These are phyloP conservation scores for Penicillium flavigenum DNA, from an alignment of 495 filamentous ascomycete genomes.

Conservation along the genomic window DNA sequence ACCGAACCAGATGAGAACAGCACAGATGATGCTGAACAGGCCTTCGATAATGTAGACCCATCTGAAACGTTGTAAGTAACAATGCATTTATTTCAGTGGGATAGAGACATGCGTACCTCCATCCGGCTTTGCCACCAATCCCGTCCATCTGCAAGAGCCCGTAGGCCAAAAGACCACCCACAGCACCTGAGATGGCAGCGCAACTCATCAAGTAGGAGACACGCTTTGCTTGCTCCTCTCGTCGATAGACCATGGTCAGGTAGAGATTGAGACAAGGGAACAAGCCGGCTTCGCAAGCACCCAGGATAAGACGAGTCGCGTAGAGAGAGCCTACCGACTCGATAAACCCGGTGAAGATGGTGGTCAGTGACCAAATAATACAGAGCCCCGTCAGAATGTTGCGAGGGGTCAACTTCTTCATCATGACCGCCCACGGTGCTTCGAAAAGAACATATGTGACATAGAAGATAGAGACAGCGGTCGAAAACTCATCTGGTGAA, in stretches of 20 bases:
- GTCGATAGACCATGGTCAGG: slow-evolving; percentile 50
- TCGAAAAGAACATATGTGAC: slow-evolving; percentile 52
- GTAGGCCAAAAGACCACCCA: slow-evolving; percentile 48
- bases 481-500: slow-evolving; percentile 44
- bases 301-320: slow-evolving; percentile 61
- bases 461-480: slow-evolving; percentile 52
- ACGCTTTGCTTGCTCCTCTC: slow-evolving; percentile 46
- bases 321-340: slow-evolving; percentile 48
- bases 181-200: slow-evolving; percentile 44
- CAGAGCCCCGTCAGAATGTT: slow-evolving; percentile 40
- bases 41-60: slow-evolving; percentile 59
- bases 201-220: slow-evolving; percentile 45
- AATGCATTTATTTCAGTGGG: neutral
- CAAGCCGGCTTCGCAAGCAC: slow-evolving; percentile 63
- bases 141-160: slow-evolving; percentile 48
- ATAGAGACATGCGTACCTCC: slow-evolving; percentile 31
- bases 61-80: slow-evolving; percentile 17
- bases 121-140: slow-evolving; percentile 40
- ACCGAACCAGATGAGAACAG: slow-evolving; percentile 53
- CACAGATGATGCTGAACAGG: slow-evolving; percentile 48
- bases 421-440: slow-evolving; percentile 42
- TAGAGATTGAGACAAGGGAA: slow-evolving; percentile 64
- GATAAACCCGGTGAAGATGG: slow-evolving; percentile 54
- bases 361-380: slow-evolving; percentile 53
- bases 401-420: slow-evolving; percentile 49